These are phyloP conservation scores for Iberis pinnata DNA, from an alignment of 345 rosid genomes.

Conservation along the genomic window DNA sequence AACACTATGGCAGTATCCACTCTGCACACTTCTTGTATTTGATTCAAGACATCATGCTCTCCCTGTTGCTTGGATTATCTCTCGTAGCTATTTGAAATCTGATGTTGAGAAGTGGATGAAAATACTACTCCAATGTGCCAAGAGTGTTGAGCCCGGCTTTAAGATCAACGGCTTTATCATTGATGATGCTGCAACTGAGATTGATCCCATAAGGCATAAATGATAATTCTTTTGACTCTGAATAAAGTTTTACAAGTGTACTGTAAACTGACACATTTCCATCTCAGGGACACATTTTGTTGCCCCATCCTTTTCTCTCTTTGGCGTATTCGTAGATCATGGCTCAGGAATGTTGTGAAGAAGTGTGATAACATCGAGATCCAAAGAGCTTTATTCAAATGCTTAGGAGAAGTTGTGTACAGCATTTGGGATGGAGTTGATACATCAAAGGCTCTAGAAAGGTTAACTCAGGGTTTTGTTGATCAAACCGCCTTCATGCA, in stretches of 20 bases:
- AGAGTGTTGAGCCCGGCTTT: conserved; percentile 61
- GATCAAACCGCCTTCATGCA: conserved; percentile 72
- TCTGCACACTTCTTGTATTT: conserved; percentile 80
- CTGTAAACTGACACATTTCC: neutral
- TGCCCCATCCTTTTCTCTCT: conserved; percentile 80
- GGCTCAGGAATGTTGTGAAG: conserved; percentile 79
- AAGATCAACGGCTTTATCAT: conserved; percentile 67
- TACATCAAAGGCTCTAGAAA: conserved; percentile 48
- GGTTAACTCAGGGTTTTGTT: conserved; percentile 59
- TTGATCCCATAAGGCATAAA: conserved; percentile 73
- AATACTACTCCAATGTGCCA: conserved; percentile 57
- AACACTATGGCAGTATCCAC: conserved; percentile 56
- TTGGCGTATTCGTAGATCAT: conserved; percentile 90
- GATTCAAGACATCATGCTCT: conserved; percentile 93
- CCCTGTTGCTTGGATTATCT: conserved; percentile 87
- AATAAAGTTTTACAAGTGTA: neutral
- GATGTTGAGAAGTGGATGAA: conserved; percentile 89
- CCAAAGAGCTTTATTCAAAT: conserved; percentile 67
- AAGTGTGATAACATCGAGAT: conserved; percentile 63
- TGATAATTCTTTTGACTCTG: conserved; percentile 14
- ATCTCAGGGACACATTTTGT: conserved; percentile 62
- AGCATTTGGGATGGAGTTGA: conserved; percentile 62
- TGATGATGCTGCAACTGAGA: conserved; percentile 83
- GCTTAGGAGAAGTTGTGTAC: conserved; percentile 60
- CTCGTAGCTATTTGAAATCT: conserved; percentile 72